Base-by-base conservation (phyloP, 225 moss, liverwort and hornwort species). In the Polytrichum formosum region DNA sequence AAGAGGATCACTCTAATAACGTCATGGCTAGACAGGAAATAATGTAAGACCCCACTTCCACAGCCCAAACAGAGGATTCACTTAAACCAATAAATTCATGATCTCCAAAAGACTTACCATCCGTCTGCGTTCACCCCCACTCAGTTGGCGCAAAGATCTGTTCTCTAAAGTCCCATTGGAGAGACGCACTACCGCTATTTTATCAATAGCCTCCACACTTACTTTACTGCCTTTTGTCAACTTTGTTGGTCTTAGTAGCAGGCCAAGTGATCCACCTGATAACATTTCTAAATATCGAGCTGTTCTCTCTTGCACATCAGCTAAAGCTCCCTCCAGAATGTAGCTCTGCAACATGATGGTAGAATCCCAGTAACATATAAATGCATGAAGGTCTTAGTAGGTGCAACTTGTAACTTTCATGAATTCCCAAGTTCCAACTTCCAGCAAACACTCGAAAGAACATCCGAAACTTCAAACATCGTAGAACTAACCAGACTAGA, bases 61-160 rank as follows among this genome's bases (percentile, higher is more conserved):
- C 7, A 31, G 31, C 31, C 1, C 7, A 31, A 31, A 31, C 31
- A 31, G 31, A 31, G 31, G 7, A 31, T 31, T 31, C 31, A 31
- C 31, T 31, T 7, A 7, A 31, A 31, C 31, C 31, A 31, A 31
- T 31, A 31, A 31, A 31, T 31, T 31, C 31, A 31, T 31, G 7
- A 31, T 7, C 31, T 7, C 7, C 31, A 6, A 31, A 31, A 0
- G 33, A 87, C 73, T 80, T 77, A 83, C 98, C 98, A 90, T 84
- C 74, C 98, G 86, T 66, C 98, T 90, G 18, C 98, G 91, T 84
- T 98, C 98, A 54, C 98, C 98, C 19, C 98, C 98, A 75, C 98
- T 98, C 16, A 98, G 85, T 80, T 98, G 98, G 27, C 94, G 92
- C 26, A 98, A 82, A 68, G 91, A 88, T 3, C 94, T 90, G 69